Conservation (phyloP, 176 grass and related monocot genomes). For the Cymbopogon citratus region DNA sequence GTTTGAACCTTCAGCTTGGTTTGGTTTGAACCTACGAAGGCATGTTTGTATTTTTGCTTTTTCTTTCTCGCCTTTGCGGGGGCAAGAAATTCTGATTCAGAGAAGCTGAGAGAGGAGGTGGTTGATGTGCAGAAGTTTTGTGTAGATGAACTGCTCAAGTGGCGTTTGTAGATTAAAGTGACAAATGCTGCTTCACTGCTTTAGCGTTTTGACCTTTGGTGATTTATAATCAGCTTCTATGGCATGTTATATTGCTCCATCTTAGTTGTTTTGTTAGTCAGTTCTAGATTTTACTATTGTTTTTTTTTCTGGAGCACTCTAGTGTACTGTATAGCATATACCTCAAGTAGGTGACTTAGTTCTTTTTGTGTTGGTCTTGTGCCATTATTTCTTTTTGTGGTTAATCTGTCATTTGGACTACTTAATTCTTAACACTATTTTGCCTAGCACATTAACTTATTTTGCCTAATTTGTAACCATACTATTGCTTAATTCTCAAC, state of each 20-base stretch:
- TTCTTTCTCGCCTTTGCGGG: background rate
- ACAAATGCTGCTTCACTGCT: background rate
- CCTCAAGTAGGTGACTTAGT: background rate
- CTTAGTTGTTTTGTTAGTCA: background rate
- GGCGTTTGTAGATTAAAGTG: constrained; percentile 73
- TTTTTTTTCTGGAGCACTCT: background rate
- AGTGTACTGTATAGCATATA: background rate
- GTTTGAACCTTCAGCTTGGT: background rate
- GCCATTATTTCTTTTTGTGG: background rate
- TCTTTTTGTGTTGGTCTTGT: background rate
- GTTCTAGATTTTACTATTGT: background rate
- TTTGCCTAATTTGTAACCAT: too few relatives aligned
- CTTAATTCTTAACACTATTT: too few relatives aligned
- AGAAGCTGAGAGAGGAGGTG: constrained; percentile 76
- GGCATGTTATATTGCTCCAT: background rate
- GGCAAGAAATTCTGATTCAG: constrained; percentile 82
- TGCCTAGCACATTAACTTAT: too few relatives aligned
- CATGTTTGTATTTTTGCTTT: constrained; percentile 16
- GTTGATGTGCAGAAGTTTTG: constrained; percentile 58
- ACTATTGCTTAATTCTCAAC: too few relatives aligned
- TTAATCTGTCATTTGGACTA: constrained; percentile 6
- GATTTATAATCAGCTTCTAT: background rate
- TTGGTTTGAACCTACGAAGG: background rate
- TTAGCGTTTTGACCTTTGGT: background rate
- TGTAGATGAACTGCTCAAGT: constrained; percentile 51